Base-by-base conservation (phyloP, 768 basidiomycete species). In the Dacryopinax spathularia region DNA sequence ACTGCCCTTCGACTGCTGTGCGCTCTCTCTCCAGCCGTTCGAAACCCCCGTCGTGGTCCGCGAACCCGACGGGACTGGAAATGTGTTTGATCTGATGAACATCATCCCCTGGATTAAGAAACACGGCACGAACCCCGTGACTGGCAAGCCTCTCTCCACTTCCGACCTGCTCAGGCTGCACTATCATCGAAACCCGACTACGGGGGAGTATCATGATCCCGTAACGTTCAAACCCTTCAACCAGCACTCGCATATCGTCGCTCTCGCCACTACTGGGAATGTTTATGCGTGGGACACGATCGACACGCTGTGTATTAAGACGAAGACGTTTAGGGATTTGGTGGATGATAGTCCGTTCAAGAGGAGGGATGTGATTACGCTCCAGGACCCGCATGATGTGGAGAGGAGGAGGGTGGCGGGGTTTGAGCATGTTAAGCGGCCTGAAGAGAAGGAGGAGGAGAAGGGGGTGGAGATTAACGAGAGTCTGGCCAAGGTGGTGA, bases 181-280 rank as follows among this genome's bases (percentile, higher is more conserved):
- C 70, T 92, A 91, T 70, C 83, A 86, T 0, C 81, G 91, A 66
- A 94, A 94, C 73, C 48, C 48, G 10, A 77, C 88, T 1, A 84
- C 91, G 27, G 88, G 88, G 36, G 88, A 92, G 73, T 83, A 90
- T 13, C 87, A 96, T 72, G 96, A 99, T 73, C 96, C 96, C 0
- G 92, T 99, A 43, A 91, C 92, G 2, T 99, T 95, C 82, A 98
- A 97, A 73, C 88, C 90, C 1, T 96, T 99, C 80, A 93, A 82
- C 71, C 88, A 95, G 66, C 95, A 98, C 72, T 94, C 95, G 0
- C 89, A 97, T 71, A 89, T 99, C 63, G 89, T 92, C 35, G 89
- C 90, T 39, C 85, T 96, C 68, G 85, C 86, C 5, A 87, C 84
- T 0, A 92, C 91, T 0, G 93, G 92, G 16, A 96, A 96, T 71